Evolutionary conservation across 192 early-diverging fungal species (phyloP).

Genomic region (Umbelopsis isabellina): DNA sequence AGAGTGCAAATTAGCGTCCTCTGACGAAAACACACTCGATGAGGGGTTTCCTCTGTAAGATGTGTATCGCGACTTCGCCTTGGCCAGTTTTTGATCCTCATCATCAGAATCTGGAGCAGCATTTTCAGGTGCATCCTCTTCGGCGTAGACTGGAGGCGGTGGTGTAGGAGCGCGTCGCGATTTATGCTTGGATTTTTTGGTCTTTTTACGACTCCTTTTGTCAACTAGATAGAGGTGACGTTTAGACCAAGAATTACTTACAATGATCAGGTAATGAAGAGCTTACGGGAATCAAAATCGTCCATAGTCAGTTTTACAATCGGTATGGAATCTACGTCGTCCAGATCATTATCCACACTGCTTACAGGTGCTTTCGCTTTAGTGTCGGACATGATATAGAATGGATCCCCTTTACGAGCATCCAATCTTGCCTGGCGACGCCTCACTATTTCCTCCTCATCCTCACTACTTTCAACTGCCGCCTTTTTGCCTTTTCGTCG

Average conservation of each 20-base stretch:
- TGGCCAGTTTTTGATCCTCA: conserved; percentile 40
- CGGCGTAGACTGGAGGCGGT: conserved; percentile 52
- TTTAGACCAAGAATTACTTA: background rate
- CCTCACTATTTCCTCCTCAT: conserved; percentile 49
- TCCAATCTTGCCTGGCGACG: conserved; percentile 54
- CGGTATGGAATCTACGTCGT: conserved; percentile 81
- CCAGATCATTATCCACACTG: conserved; percentile 33
- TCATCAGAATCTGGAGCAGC: conserved; percentile 48
- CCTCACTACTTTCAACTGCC: conserved; percentile 42
- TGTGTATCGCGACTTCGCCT: conserved; percentile 13
- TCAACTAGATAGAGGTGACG: background rate
- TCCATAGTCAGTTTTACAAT: conserved; percentile 74
- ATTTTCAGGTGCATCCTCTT: conserved; percentile 66
- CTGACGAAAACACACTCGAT: conserved; percentile 12
- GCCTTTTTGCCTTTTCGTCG: conserved; percentile 21
- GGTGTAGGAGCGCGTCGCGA: conserved; percentile 16
- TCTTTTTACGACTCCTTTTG: conserved; percentile 33
- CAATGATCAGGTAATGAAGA: background rate
- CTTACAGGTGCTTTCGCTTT: conserved; percentile 40
- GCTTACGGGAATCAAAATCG: conserved; percentile 40
- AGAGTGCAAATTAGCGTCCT: conserved; percentile 43
- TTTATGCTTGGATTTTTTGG: conserved; percentile 40
- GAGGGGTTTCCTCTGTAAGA: conserved; percentile 4
- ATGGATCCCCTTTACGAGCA: conserved; percentile 61
- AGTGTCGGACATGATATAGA: conserved; percentile 62